Evolutionary conservation across 176 grass and related monocot genomes (phyloP).

Genomic region (Oryza meridionalis): DNA sequence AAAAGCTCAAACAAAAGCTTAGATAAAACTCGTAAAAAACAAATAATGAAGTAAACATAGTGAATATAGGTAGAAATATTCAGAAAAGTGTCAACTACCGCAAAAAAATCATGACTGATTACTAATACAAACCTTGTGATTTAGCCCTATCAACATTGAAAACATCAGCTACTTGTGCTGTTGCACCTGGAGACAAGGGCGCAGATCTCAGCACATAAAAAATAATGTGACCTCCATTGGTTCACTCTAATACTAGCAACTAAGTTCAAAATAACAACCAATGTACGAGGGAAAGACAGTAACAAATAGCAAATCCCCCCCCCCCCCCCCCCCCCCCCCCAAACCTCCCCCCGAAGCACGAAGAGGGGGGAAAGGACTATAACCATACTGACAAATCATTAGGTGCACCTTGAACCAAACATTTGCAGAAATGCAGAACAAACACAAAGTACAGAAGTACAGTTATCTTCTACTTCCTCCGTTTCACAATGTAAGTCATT

Average conservation of each 20-base stretch:
- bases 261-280: no score
- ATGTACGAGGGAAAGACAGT: no score
- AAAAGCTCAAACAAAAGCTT: neutral
- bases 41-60: neutral
- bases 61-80: neutral
- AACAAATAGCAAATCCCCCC: no score
- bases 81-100: neutral
- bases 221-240: neutral
- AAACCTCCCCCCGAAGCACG: no score
- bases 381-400: neutral
- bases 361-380: no score
- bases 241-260: neutral
- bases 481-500: no score
- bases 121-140: constrained; percentile 23
- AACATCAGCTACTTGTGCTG: neutral
- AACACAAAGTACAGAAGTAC: neutral
- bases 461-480: neutral
- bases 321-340: no score
- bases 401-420: neutral
- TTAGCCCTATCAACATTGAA: neutral
- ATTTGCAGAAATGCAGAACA: neutral
- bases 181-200: constrained; percentile 35
- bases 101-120: constrained; percentile 12
- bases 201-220: constrained; percentile 1
- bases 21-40: neutral